phyloP scores from a whole-genome alignment of 768 basidiomycete genomes.

The Vishniacozyma victoriae region DNA sequence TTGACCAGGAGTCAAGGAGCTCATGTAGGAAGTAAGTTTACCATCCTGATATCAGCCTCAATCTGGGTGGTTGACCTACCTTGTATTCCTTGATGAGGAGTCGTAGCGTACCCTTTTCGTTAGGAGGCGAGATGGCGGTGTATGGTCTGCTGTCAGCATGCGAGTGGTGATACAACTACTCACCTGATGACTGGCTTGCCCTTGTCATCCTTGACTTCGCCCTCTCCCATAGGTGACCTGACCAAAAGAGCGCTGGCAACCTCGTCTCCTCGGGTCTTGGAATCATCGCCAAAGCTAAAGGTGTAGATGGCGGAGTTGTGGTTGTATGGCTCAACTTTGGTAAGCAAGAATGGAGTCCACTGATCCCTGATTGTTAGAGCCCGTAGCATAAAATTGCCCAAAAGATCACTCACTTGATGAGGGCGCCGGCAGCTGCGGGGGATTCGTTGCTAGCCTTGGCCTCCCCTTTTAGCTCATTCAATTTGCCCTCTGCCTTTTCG shows the following conservation, averaged over 20 bases:
- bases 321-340: slow-evolving; percentile 74
- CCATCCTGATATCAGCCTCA: slow-evolving; percentile 60
- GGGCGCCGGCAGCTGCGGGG: slow-evolving; percentile 8
- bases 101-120: slow-evolving; percentile 66
- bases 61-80: slow-evolving; percentile 24
- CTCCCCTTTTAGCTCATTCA: slow-evolving; percentile 46
- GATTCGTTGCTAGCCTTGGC: not conserved
- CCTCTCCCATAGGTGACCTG: slow-evolving; percentile 53
- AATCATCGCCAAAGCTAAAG: slow-evolving; percentile 61
- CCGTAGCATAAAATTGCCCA: not conserved
- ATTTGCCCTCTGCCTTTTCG: slow-evolving; percentile 59
- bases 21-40: slow-evolving; percentile 76
- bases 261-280: slow-evolving; percentile 32
- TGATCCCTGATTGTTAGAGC: slow-evolving; percentile 21
- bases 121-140: slow-evolving; percentile 78
- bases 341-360: slow-evolving; percentile 66
- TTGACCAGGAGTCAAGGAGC: slow-evolving; percentile 64
- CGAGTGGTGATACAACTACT: not conserved
- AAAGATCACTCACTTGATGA: slow-evolving; percentile 33
- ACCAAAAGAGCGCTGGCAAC: slow-evolving; percentile 55
- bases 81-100: slow-evolving; percentile 73
- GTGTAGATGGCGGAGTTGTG: slow-evolving; percentile 82
- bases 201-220: slow-evolving; percentile 50
- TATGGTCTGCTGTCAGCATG: slow-evolving; percentile 56
- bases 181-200: slow-evolving; percentile 75